Conservation (phyloP, 257 asterid genomes). For the Prunella vulgaris region DNA sequence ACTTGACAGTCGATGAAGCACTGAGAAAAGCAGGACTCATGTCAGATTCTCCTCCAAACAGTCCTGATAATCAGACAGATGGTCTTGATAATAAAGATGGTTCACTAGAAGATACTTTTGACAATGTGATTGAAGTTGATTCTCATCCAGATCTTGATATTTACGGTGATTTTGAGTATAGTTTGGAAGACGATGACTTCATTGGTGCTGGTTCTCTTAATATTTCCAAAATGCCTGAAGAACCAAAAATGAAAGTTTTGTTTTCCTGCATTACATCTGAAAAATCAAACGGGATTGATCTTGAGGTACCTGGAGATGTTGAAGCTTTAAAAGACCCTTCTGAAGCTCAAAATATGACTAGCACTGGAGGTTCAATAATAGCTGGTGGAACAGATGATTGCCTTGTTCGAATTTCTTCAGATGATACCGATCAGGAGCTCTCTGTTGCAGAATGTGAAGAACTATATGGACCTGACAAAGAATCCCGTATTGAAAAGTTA, state of each 20-base stretch:
- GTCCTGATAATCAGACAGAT: constrained; percentile 49
- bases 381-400: constrained; percentile 23
- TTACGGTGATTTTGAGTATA: constrained; percentile 91
- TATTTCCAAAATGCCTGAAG: constrained; percentile 43
- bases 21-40: constrained; percentile 77
- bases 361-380: constrained; percentile 26
- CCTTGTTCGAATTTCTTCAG: constrained; percentile 31
- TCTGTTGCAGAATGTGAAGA: constrained; percentile 83
- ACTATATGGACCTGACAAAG: constrained; percentile 90
- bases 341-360: constrained; percentile 23
- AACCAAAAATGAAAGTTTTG: constrained; percentile 59
- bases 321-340: constrained; percentile 31
- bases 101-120: constrained; percentile 36
- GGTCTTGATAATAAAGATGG: constrained; percentile 30
- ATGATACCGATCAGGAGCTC: constrained; percentile 44
- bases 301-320: constrained; percentile 22
- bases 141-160: constrained; percentile 81
- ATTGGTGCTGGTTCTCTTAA: constrained; percentile 55
- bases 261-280: constrained; percentile 57
- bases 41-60: constrained; percentile 90
- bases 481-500: constrained; percentile 48
- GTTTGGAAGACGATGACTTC: constrained; percentile 84
- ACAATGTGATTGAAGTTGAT: constrained; percentile 62
- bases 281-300: constrained; percentile 34
- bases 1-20: constrained; percentile 66